Percentiles rank a stretch among this genome's conserved stretches.
Conservation (phyloP, 345 rosid genomes). For the Bruguiera parviflora region DNA sequence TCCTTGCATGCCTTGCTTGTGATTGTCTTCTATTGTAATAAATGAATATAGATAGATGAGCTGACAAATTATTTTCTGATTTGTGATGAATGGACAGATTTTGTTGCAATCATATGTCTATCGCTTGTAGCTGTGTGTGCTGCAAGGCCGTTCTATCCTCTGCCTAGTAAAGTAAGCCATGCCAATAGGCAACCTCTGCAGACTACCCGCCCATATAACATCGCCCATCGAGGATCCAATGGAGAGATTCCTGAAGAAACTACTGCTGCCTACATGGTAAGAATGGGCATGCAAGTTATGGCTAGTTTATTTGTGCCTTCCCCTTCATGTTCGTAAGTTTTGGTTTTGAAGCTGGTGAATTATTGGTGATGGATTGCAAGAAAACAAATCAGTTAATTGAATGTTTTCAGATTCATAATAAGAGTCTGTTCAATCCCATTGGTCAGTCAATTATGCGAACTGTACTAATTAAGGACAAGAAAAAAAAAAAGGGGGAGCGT, state of each 20-base stretch:
- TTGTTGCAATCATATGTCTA: constrained; percentile 40
- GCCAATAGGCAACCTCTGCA: constrained; percentile 56
- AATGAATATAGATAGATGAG: neutral
- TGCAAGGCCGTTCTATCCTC: constrained; percentile 77
- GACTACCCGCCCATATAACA: constrained; percentile 82
- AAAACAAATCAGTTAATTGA: neutral
- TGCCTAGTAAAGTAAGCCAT: constrained; percentile 61
- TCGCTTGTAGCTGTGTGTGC: constrained; percentile 42
- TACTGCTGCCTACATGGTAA: constrained; percentile 78
- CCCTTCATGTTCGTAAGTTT: neutral
- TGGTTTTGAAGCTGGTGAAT: neutral
- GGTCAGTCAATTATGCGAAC: neutral
- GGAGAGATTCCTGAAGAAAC: constrained; percentile 98
- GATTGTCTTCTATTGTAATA: neutral
- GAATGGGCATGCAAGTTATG: neutral
- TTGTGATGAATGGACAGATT: constrained; percentile 36
- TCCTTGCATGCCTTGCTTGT: too few relatives aligned
- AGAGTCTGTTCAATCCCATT: neutral
- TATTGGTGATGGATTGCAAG: neutral
- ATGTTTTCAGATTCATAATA: neutral
- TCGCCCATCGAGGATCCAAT: constrained; percentile 94
- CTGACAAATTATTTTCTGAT: constrained; percentile 5
- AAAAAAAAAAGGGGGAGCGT: too few relatives aligned
- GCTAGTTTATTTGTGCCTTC: neutral
- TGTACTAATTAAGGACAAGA: too few relatives aligned